Conservation (phyloP, 1,139 yeast species). For the Geotrichum cucujoidarum region DNA sequence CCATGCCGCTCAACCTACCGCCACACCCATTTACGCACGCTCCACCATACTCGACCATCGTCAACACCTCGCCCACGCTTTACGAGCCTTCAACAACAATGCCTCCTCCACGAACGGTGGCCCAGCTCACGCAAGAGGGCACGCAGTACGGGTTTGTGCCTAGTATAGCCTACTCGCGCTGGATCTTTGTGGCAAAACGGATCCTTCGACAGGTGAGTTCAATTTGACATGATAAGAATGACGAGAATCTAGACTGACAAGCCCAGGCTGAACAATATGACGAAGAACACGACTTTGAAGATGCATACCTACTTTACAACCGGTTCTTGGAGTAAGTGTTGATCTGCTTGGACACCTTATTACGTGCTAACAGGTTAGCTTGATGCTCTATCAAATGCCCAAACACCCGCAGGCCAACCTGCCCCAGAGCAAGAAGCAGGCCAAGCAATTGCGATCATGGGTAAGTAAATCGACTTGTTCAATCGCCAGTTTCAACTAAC, state of each 20-base stretch:
- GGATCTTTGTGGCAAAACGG: constrained; percentile 44
- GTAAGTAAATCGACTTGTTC: not conserved
- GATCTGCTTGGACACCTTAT: not conserved
- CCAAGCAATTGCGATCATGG: constrained; percentile 20
- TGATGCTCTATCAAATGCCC: constrained; percentile 44
- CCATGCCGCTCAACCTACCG: no score
- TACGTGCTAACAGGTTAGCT: constrained; percentile 19
- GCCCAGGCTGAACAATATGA: constrained; percentile 45
- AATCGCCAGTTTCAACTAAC: constrained; percentile 13
- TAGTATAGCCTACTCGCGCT: constrained; percentile 41
- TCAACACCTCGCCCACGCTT: no score
- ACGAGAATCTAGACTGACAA: not conserved
- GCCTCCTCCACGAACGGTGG: constrained; percentile 25
- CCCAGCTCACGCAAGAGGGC: constrained; percentile 42
- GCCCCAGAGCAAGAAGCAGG: constrained; percentile 28
- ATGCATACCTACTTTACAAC: constrained; percentile 47
- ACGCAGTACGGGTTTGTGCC: constrained; percentile 43
- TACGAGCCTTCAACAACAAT: not conserved
- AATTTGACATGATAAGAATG: not conserved
- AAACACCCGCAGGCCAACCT: constrained; percentile 41
- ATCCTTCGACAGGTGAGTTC: constrained; percentile 30
- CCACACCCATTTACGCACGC: no score
- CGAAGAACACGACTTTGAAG: constrained; percentile 39
- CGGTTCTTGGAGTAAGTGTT: constrained; percentile 43
- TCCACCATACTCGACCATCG: no score